Evolutionary conservation across 2,329 filamentous ascomycete species (phyloP).

Genomic region (Colletotrichum limetticola): DNA sequence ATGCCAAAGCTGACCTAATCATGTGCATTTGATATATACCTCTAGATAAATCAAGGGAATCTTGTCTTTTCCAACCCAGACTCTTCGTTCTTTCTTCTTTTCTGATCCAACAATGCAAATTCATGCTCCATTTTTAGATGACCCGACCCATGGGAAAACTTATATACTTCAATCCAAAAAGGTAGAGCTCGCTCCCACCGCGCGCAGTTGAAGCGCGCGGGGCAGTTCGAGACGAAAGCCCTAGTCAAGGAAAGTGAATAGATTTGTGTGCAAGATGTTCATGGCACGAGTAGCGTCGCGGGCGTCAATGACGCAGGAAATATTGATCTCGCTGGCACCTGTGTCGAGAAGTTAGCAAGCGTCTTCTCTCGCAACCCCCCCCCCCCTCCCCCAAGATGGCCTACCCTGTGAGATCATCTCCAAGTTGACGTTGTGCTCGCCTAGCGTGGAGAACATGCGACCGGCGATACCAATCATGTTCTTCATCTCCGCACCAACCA

Average conservation of each 20-base stretch:
- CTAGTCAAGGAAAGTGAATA: slow-evolving; percentile 93
- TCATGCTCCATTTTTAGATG: neutral
- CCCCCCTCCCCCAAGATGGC: slow-evolving; percentile 36
- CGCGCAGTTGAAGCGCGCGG: neutral
- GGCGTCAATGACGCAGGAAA: slow-evolving; percentile 96
- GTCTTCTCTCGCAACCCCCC: slow-evolving; percentile 57
- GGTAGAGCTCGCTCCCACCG: slow-evolving; percentile 6
- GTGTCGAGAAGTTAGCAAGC: slow-evolving; percentile 16
- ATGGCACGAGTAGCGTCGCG: slow-evolving; percentile 91
- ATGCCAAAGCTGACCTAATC: neutral
- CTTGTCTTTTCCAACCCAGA: slow-evolving; percentile 9
- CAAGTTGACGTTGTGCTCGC: slow-evolving; percentile 94
- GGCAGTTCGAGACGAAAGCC: neutral
- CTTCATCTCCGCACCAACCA: slow-evolving; percentile 96
- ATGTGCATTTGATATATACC: neutral
- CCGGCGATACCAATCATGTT: slow-evolving; percentile 96
- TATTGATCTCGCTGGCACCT: slow-evolving; percentile 99
- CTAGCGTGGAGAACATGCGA: slow-evolving; percentile 93
- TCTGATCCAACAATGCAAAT: slow-evolving; percentile 2
- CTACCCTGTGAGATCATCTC: slow-evolving; percentile 99
- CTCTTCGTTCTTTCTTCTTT: slow-evolving; percentile 4
- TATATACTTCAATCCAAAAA: slow-evolving; percentile 16
- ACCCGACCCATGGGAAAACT: neutral
- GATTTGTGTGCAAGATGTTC: slow-evolving; percentile 94
- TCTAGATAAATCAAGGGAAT: neutral